Percentiles rank a stretch among this genome's conserved stretches.
These are phyloP conservation scores for Lanzia echinophila DNA, from an alignment of 2,329 filamentous ascomycete genomes.

Conservation along the genomic window DNA sequence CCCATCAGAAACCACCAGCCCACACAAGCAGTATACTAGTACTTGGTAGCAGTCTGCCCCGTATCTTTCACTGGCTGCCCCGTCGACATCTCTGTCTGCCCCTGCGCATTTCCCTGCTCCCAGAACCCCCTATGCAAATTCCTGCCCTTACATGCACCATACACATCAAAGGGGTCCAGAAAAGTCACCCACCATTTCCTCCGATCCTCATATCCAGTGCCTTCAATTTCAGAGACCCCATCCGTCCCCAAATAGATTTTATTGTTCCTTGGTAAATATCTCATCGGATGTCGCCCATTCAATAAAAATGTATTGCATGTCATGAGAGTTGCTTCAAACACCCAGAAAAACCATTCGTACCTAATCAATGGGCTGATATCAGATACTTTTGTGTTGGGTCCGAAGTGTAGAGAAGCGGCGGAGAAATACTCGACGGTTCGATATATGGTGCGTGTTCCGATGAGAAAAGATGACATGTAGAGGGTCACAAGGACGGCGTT, in stretches of 20 bases:
- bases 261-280: constrained; percentile 41
- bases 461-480: constrained; percentile 43
- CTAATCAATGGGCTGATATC: constrained; percentile 41
- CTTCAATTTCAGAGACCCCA: constrained; percentile 42
- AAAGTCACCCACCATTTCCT: constrained; percentile 27
- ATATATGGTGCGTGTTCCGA: constrained; percentile 49
- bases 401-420: constrained; percentile 36
- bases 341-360: constrained; percentile 53
- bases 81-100: neutral
- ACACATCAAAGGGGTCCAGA: constrained; percentile 29
- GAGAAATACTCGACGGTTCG: constrained; percentile 54
- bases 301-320: constrained; percentile 43
- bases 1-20: too few species aligned
- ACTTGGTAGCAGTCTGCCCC: too few species aligned
- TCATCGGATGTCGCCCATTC: constrained; percentile 45
- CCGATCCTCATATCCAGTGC: constrained; percentile 43
- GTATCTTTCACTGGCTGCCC: neutral
- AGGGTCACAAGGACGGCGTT: constrained; percentile 38
- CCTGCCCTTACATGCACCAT: constrained; percentile 19
- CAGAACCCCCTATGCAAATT: constrained; percentile 24
- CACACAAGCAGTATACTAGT: too few species aligned
- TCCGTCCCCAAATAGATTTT: constrained; percentile 46
- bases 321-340: constrained; percentile 51
- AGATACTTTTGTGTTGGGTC: constrained; percentile 26
- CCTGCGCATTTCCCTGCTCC: constrained; percentile 19